Conservation (phyloP, 106 monocot genomes). For the Apostasia shenzhenica region DNA sequence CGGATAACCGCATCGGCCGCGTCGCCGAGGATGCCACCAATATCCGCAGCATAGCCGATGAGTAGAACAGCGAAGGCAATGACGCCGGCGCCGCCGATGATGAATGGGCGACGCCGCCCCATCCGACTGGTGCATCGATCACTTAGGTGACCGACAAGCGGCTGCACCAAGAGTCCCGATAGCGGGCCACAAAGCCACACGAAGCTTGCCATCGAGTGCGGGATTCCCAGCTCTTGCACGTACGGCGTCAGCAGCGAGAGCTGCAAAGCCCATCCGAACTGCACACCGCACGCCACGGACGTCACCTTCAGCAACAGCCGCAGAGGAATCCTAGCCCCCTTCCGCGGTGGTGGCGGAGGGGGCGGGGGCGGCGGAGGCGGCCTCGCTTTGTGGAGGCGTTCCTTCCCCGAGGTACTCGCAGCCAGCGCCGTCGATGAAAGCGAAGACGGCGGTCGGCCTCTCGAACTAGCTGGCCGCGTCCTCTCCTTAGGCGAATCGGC, state of each 20-base stretch:
- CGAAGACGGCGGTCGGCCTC: background rate
- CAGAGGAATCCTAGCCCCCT: constrained; percentile 16
- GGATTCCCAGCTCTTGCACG: constrained; percentile 72
- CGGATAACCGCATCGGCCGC: constrained; percentile 8
- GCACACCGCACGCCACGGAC: constrained; percentile 48
- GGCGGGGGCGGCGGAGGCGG: constrained; percentile 10
- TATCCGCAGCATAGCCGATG: constrained; percentile 45
- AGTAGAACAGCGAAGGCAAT: constrained; percentile 40
- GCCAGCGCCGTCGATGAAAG: constrained; percentile 2
- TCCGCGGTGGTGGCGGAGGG: constrained; percentile 4
- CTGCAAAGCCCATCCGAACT: constrained; percentile 80
- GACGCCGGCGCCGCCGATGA: constrained; percentile 28
- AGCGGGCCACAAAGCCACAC: constrained; percentile 82
- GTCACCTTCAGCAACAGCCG: constrained; percentile 29
- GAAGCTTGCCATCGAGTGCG: constrained; percentile 53
- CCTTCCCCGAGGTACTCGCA: background rate
- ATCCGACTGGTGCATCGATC: constrained; percentile 28
- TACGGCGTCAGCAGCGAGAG: constrained; percentile 68
- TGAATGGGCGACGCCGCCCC: constrained; percentile 55
- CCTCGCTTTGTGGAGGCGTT: background rate
- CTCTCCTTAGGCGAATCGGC: background rate
- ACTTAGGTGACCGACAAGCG: constrained; percentile 58
- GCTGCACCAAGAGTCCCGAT: constrained; percentile 62
- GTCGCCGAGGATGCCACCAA: constrained; percentile 46
- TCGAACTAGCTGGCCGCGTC: background rate